Conservation (phyloP, 257 asterid genomes). For the Solanum sitiens region DNA sequence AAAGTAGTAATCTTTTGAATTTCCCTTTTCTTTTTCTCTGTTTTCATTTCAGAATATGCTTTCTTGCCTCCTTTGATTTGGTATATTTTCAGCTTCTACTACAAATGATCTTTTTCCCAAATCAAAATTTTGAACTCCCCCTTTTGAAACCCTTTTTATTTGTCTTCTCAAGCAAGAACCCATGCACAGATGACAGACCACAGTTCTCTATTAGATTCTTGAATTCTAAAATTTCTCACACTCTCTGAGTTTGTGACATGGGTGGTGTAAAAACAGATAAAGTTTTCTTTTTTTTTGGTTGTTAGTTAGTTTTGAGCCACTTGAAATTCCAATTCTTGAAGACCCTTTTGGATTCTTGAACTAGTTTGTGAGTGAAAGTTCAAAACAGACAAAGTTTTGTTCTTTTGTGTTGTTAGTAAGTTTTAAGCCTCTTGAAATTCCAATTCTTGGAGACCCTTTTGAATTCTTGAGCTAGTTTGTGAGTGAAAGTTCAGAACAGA, state of each 20-base stretch:
- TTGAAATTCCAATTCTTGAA: neutral
- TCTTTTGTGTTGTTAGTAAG: neutral
- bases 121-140: neutral
- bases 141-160: neutral
- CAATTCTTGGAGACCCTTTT: neutral
- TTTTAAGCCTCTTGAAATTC: neutral
- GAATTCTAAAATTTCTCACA: neutral
- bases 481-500: neutral
- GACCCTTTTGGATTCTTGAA: neutral
- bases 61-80: constrained; percentile 3
- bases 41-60: neutral
- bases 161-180: neutral
- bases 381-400: neutral
- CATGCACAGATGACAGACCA: neutral
- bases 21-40: neutral
- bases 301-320: neutral
- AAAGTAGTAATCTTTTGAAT: neutral
- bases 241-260: neutral
- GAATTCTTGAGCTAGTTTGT: neutral
- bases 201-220: neutral
- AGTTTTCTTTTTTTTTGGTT: neutral
- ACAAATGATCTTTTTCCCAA: neutral
- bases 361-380: neutral
- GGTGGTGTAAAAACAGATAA: neutral
- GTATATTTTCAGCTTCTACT: neutral